Percentiles rank a stretch among this genome's conserved stretches.
Conservation (phyloP, 305 asterid genomes). For the Coffea humblotiana region DNA sequence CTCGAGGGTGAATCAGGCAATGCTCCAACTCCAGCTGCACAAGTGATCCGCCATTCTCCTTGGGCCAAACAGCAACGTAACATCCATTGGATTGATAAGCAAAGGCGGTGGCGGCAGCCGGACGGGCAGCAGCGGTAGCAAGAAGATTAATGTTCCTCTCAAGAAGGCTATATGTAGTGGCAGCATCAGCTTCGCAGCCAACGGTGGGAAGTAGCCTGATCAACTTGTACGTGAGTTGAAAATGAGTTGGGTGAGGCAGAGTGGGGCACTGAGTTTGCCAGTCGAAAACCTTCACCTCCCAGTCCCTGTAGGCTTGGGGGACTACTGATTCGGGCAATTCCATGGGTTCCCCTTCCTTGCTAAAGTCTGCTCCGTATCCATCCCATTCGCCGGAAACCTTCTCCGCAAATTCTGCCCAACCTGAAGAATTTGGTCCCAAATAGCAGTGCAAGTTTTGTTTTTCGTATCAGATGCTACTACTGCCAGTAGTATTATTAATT, state of each 20-base stretch:
- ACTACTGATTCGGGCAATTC: conserved; percentile 83
- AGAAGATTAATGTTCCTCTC: conserved; percentile 35
- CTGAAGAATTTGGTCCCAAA: conserved; percentile 14
- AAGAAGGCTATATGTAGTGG: conserved; percentile 52
- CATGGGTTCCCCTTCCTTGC: conserved; percentile 54
- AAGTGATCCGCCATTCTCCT: not conserved
- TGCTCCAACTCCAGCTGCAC: conserved; percentile 61
- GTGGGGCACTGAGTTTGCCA: conserved; percentile 99
- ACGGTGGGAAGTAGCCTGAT: conserved; percentile 83
- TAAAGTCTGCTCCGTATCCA: conserved; percentile 87
- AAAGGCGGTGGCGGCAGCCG: conserved; percentile 28
- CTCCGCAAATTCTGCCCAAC: conserved; percentile 61
- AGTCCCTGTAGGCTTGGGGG: conserved; percentile 83
- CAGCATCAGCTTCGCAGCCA: conserved; percentile 99
- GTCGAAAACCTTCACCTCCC: conserved; percentile 88
- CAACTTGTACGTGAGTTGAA: conserved; percentile 50
- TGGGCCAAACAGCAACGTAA: conserved; percentile 70
- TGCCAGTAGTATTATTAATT: not conserved
- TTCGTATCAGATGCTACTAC: not conserved
- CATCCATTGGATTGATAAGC: conserved; percentile 64
- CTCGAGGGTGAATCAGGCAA: conserved; percentile 67
- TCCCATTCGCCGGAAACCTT: conserved; percentile 97
- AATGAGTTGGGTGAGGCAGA: conserved; percentile 42
- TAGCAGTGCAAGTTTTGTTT: too few species aligned
- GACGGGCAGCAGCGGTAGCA: not conserved